phyloP scores from a whole-genome alignment of 179 eudicot species.

The Actinidia chinensis region DNA sequence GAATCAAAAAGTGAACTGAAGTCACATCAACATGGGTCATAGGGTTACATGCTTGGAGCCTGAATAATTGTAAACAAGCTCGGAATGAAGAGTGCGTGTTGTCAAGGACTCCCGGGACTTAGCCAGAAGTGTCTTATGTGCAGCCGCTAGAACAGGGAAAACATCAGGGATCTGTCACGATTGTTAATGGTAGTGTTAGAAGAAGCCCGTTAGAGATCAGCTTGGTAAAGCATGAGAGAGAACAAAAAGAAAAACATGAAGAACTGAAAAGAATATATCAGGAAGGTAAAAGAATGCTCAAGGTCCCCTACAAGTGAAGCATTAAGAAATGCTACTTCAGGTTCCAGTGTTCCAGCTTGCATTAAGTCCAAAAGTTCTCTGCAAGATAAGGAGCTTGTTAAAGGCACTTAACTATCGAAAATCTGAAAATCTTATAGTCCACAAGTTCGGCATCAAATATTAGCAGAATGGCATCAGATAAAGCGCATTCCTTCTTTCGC shows the following conservation, averaged over 20 bases:
- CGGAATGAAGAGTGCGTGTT: conserved; percentile 83
- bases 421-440: background rate
- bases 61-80: conserved; percentile 88
- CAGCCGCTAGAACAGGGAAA: conserved; percentile 92
- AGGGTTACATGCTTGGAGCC: conserved; percentile 84
- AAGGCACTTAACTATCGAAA: background rate
- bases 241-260: background rate
- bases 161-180: conserved; percentile 69
- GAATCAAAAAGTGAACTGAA: background rate
- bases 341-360: conserved; percentile 85
- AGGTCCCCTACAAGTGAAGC: conserved; percentile 69
- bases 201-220: background rate
- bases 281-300: background rate
- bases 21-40: background rate
- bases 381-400: conserved; percentile 23
- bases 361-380: conserved; percentile 83
- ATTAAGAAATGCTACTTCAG: conserved; percentile 85
- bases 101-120: conserved; percentile 69
- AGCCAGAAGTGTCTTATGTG: conserved; percentile 75
- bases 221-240: background rate
- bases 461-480: background rate
- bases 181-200: conserved; percentile 3
- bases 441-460: background rate
- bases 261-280: background rate
- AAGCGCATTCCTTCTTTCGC: background rate